Evolutionary conservation across 129 eudicot species (phyloP), one percentile per base, ranked within the genome.

Genomic region (Saposhnikovia divaricata): DNA sequence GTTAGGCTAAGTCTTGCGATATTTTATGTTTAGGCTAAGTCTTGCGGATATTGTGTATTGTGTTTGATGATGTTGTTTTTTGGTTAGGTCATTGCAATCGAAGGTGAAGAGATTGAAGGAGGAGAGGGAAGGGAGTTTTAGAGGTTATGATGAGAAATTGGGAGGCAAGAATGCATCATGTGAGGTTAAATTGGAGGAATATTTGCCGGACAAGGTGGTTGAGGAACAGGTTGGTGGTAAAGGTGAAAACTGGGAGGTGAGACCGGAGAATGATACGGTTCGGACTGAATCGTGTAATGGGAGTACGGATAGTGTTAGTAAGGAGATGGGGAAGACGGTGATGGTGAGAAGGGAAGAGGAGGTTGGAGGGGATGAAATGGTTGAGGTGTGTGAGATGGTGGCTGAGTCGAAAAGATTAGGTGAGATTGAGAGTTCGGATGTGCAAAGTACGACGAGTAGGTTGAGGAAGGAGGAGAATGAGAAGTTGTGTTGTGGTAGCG

Each of bases 381-480:
- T 85, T 23, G 96, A 80, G 77, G 85, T 27, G 31, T 38, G 48
- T 45, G 66, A 79, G 37, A 25, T 91, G 79, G 85, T 76, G 87
- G 86, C 85, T 44, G 93, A 91, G 89, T 84, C 86, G 79, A 85
- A 85, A 78, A 86, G 79, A 40, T 85, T 83, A 55, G 90, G 84
- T 77, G 72, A 82, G 40, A 87, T 84, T 25, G 91, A 89, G 71
- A 88, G 84, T 69, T 87, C 93, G 19, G 98, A 95, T n/a, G 93
- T 90, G 77, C 98, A 92, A 83, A 95, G 98, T 81, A 86, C 93
- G 38, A 97, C 94, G 45, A 92, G 91, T 78, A 89, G 87, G 76
- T 84, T 87, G 80, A 85, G 83, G 77, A 86, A 88, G 76, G 88
- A 82, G 78, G 83, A 80, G 51, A 74, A 3, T 48, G 86, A 82